phyloP scores from a whole-genome alignment of 106 monocot genomes.

The Dendrobium catenatum region DNA sequence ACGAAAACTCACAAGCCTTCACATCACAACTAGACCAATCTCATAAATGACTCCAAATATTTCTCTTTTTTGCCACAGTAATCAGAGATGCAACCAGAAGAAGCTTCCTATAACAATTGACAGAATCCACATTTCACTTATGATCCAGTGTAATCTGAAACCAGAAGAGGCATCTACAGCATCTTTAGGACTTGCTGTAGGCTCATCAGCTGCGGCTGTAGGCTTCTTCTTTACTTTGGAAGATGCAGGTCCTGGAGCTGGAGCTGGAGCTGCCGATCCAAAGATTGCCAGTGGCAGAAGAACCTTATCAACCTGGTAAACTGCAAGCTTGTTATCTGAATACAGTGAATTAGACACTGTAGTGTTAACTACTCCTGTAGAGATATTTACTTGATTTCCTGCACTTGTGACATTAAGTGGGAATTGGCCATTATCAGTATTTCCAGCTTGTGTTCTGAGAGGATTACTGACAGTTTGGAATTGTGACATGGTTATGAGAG shows the following conservation, averaged over 20 bases:
- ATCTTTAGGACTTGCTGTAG: conserved; percentile 11
- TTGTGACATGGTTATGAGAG: conserved; percentile 25
- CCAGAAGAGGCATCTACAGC: conserved; percentile 3
- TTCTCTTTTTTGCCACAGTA: not conserved
- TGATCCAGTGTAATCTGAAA: not conserved
- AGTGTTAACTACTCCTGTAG: conserved; percentile 72
- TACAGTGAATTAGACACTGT: conserved; percentile 51
- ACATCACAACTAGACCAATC: not conserved
- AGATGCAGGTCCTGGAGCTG: conserved; percentile 31
- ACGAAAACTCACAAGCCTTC: not conserved
- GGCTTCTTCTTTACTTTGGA: conserved; percentile 15
- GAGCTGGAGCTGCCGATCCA: conserved; percentile 11
- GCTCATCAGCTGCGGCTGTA: not conserved
- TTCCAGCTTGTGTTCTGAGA: conserved; percentile 71
- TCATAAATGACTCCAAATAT: not conserved
- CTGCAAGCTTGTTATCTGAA: conserved; percentile 50
- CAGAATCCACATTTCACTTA: not conserved
- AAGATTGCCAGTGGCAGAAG: conserved; percentile 57
- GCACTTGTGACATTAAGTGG: conserved; percentile 61
- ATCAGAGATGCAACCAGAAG: conserved; percentile 1
- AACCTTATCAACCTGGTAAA: conserved; percentile 73
- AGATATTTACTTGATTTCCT: conserved; percentile 64
- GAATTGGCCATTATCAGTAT: conserved; percentile 34
- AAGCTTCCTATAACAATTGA: not conserved
- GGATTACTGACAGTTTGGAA: conserved; percentile 90